phyloP scores from a whole-genome alignment of 2,329 filamentous ascomycete genomes.

The Alternaria novae-zelandiae region DNA sequence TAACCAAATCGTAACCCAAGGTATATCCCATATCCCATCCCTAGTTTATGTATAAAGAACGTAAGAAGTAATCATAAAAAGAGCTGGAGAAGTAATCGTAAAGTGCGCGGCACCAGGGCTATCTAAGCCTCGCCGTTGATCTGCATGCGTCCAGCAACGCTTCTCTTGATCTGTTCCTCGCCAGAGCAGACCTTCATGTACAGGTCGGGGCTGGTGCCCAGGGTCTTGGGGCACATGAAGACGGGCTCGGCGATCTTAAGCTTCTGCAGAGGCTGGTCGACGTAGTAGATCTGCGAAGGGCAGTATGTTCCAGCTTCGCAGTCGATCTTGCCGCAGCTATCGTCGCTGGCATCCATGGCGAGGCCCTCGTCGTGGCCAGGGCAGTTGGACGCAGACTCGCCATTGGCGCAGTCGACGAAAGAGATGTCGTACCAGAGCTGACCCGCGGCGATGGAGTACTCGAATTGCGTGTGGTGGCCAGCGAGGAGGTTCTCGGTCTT shows the following conservation, averaged over 20 bases:
- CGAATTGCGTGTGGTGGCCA: constrained; percentile 35
- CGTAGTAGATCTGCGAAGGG: constrained; percentile 34
- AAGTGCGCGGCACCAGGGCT: not conserved
- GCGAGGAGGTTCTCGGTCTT: constrained; percentile 25
- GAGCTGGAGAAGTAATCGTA: not conserved
- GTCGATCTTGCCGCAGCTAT: constrained; percentile 17
- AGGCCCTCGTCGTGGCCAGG: constrained; percentile 32
- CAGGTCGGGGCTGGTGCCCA: constrained; percentile 24
- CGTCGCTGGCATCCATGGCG: constrained; percentile 20
- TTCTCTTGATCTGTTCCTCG: constrained; percentile 27
- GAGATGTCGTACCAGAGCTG: constrained; percentile 38
- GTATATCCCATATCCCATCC: not conserved
- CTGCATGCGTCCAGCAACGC: constrained; percentile 29
- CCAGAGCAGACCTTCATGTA: constrained; percentile 31
- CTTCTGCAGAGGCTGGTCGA: constrained; percentile 28
- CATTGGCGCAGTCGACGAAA: constrained; percentile 35
- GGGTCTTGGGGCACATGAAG: constrained; percentile 23
- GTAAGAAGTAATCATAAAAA: constrained; percentile 4
- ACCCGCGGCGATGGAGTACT: constrained; percentile 29
- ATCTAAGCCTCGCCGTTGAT: constrained; percentile 7
- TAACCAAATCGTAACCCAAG: constrained; percentile 1
- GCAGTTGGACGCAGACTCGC: constrained; percentile 25
- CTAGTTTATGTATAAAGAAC: constrained; percentile 4
- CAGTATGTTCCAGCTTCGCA: constrained; percentile 32
- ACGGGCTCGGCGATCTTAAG: constrained; percentile 32